These are phyloP conservation scores for Geotrichum ghanense DNA, from an alignment of 805 yeast genomes.

Conservation along the genomic window DNA sequence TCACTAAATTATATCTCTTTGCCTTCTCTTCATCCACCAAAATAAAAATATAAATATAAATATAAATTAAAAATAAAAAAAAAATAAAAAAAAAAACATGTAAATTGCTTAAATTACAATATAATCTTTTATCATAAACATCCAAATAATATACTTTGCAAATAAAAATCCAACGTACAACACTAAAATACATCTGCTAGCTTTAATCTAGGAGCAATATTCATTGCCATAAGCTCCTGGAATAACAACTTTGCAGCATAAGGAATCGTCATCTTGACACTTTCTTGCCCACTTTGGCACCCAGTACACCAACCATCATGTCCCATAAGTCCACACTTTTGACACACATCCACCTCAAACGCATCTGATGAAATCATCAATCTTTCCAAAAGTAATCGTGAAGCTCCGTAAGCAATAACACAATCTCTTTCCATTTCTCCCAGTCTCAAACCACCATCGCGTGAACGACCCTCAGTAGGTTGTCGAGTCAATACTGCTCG, in stretches of 20 bases:
- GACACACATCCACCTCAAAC: slow-evolving; percentile 92
- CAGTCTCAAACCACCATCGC: slow-evolving; percentile 97
- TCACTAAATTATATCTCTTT: too few species aligned
- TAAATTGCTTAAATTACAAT: too few species aligned
- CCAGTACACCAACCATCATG: slow-evolving; percentile 97
- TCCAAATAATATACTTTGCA: too few species aligned
- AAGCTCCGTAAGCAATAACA: slow-evolving; percentile 98
- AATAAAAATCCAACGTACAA: slow-evolving; percentile 22
- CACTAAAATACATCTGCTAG: slow-evolving; percentile 71
- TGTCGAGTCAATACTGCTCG: slow-evolving; percentile 96
- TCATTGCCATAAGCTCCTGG: slow-evolving; percentile 98
- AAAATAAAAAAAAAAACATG: too few species aligned
- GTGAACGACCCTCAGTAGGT: slow-evolving; percentile 97
- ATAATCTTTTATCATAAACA: too few species aligned
- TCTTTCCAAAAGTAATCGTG: slow-evolving; percentile 85
- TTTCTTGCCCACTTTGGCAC: slow-evolving; percentile 77
- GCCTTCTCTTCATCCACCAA: too few species aligned
- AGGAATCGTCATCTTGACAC: slow-evolving; percentile 91
- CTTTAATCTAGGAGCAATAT: slow-evolving; percentile 90
- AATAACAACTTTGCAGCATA: slow-evolving; percentile 96
- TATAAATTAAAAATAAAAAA: too few species aligned
- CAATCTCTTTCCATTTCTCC: slow-evolving; percentile 99
- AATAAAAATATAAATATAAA: too few species aligned
- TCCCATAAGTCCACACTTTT: slow-evolving; percentile 92
- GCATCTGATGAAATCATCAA: slow-evolving; percentile 96